Conservation (phyloP, 176 grass and related monocot genomes). For the Hordeum vulgare region MorexV3_pseudomolecules_assembly NC_058519.1:410936001-410936500, state of each 20-base stretch:
- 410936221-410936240: not conserved
- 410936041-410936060: not conserved
- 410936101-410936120: constrained; percentile 81
- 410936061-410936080: not conserved
- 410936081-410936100: not conserved
- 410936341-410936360: not conserved
- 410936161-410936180: constrained; percentile 83
- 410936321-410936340: not conserved
- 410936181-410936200: constrained; percentile 72
- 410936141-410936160: constrained; percentile 74
- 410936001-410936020: not conserved
- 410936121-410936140: constrained; percentile 65
- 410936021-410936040: constrained; percentile 15
- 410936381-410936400: not conserved
- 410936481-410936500: not conserved
- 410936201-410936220: not conserved
- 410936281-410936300: not conserved
- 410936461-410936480: not conserved
- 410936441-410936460: not conserved
- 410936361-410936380: not conserved
- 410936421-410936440: not conserved
- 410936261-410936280: not conserved
- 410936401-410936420: not conserved
- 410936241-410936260: not conserved
- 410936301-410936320: not conserved